Evolutionary conservation across 768 basidiomycete genomes (phyloP), one percentile per base, ranked within the genome.

Genomic region (Boletus reticuloceps): DNA sequence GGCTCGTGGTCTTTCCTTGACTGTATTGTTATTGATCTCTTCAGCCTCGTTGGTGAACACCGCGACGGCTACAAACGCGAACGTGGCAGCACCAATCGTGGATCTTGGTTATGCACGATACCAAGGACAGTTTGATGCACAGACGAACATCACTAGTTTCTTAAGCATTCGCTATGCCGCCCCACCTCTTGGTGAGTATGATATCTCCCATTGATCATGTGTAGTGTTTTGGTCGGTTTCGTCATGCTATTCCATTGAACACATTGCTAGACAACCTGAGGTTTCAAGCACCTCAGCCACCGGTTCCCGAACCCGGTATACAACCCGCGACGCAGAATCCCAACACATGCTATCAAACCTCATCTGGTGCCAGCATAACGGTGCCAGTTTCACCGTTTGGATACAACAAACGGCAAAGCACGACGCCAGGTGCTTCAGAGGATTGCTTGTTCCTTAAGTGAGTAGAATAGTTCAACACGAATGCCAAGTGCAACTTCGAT

Each of bases 161-260:
- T 48, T 70, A 29, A 58, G 65, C 16, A 56, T 72, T 40, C 73
- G 80, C 10, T 83, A 77, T 64, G 81, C 82, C 14, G 78, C 78
- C 17, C 68, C 79, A 25, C 81, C 82, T 4, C 56, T 73, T 34
- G 80, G 80, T 77, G 25, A 22, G 72, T 53, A 5, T 8, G 5
- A 17, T 16, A 25, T 12, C 34, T 14, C 10, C 19, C 17, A 29
- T 19, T 16, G 3, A 39, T 25, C 10, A 8, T n/a, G 13, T 10
- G 25, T 34, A 27, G 16, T 8, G 1, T 32, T 25, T 25, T 25
- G 22, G 22, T 25, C 22, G 22, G 5, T 25, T 25, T 25, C 22
- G 22, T 25, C 22, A 25, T 25, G 22, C 4, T 25, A 25, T 20
- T 9, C 49, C 9, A 14, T 9, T 42, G 13, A 12, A 14, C 10